Percentiles rank a stretch among this genome's conserved stretches.
phyloP scores from a whole-genome alignment of 2,329 filamentous ascomycete genomes.

The Colletotrichum orchidophilum region DNA sequence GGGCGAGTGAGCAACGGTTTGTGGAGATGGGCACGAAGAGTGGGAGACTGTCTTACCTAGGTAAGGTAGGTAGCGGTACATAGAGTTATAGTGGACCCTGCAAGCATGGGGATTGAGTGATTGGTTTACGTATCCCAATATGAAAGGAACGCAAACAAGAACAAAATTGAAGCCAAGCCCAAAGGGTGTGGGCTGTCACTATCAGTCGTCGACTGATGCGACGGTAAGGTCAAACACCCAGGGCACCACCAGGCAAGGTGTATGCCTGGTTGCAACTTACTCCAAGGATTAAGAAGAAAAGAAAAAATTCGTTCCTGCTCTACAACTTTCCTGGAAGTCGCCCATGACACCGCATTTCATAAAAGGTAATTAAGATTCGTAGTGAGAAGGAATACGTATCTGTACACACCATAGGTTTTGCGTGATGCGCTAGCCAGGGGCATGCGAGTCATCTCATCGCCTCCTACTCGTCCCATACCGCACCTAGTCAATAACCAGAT shows the following conservation, averaged over 20 bases:
- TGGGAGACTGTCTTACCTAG: neutral
- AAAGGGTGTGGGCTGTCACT: neutral
- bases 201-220: neutral
- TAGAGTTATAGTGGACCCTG: neutral
- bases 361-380: neutral
- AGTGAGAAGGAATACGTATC: too few relatives aligned
- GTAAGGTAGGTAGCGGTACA: neutral
- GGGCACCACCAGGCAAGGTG: neutral
- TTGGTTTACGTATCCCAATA: neutral
- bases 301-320: neutral
- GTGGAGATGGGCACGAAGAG: neutral
- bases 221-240: neutral
- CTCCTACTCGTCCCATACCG: neutral
- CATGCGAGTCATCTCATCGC: neutral
- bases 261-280: neutral
- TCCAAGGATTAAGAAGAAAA: neutral
- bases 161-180: neutral
- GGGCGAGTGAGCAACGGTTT: neutral
- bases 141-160: neutral
- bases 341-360: neutral
- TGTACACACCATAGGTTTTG: too few relatives aligned
- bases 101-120: neutral
- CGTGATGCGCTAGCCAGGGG: neutral
- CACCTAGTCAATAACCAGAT: neutral
- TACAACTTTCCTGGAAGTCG: neutral